Evolutionary conservation across 176 grass and related monocot genomes (phyloP).

Genomic region (Oryza glaberrima): DNA sequence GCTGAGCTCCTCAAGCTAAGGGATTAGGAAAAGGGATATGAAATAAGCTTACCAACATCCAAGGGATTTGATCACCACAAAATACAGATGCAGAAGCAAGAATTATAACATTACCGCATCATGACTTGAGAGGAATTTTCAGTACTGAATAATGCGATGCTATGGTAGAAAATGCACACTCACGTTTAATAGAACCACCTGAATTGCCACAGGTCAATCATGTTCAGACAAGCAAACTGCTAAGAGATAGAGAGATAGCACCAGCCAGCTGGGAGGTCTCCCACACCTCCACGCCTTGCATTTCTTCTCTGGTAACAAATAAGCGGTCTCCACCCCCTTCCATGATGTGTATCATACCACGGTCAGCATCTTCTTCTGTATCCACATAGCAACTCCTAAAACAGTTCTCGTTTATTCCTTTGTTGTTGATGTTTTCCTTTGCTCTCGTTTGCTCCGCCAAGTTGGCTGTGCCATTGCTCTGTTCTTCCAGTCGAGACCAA

Average conservation of each 20-base stretch:
- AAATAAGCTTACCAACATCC: slow-evolving; percentile 20
- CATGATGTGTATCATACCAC: slow-evolving; percentile 68
- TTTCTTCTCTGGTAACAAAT: slow-evolving; percentile 68
- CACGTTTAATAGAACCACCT: not conserved
- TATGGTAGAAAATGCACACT: slow-evolving; percentile 19
- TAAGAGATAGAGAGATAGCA: slow-evolving; percentile 54
- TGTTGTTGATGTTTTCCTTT: slow-evolving; percentile 12
- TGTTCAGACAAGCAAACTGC: not conserved
- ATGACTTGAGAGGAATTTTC: slow-evolving; percentile 17
- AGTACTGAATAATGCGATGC: slow-evolving; percentile 3
- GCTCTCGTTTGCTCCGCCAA: slow-evolving; percentile 15
- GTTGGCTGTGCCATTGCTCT: not conserved
- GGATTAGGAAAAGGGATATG: not conserved
- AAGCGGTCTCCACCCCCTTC: slow-evolving; percentile 81
- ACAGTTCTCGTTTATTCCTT: slow-evolving; percentile 35
- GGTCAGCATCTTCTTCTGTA: slow-evolving; percentile 60
- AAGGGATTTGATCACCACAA: slow-evolving; percentile 8
- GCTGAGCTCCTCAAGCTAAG: not conserved
- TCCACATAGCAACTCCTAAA: slow-evolving; percentile 73
- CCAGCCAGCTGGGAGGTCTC: slow-evolving; percentile 59
- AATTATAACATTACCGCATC: slow-evolving; percentile 24
- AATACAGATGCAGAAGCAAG: slow-evolving; percentile 37
- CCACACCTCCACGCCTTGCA: slow-evolving; percentile 80
- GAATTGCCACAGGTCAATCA: not conserved
- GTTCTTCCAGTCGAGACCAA: slow-evolving; percentile 71